Evolutionary conservation across 192 early-diverging fungal genomes (phyloP), one percentile per base, ranked within the genome.

Genomic region (Mortierella hygrophila): DNA sequence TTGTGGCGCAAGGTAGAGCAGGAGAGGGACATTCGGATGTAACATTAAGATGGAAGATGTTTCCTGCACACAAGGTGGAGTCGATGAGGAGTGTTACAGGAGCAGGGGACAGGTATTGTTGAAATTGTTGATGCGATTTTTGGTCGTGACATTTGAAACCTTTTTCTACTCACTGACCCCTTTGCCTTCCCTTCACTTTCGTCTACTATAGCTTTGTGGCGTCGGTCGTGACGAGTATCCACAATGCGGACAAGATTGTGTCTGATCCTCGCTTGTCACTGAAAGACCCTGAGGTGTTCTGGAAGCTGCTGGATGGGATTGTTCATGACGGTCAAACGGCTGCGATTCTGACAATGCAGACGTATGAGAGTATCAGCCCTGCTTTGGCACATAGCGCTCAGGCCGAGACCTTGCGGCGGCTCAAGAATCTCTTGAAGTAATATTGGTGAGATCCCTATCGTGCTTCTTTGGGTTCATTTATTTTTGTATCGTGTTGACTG

Each of bases 91-190:
- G 92, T 82, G 95, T 96, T 3, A 95, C 94, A n/a, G 95, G 95
- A 11, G 95, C 95, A 6, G 95, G 95, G 9, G 95, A 96, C 78
- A 94, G 93, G 92, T 91, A 91, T 73, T 38, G 38, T 2, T 2
- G 8, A n/a, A 32, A 13, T 23, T 47, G 11, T 65, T 23, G 72
- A 23, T 7, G 15, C 3, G 41, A 54, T 49, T 15, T 63, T 16
- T 72, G 37, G 63, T 73, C 42, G 16, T 68, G 49, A 38, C 32
- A 4, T 55, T 76, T 65, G 8, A 47, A 35, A 65, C 9, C 2
- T 74, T 16, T 49, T 87, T 35, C 55, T 68, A 42, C 72, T 85
- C 60, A 86, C 88, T 47, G 57, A 63, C 49, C 78, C 82, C 7
- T 80, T 74, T 70, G 41, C 29, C 13, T 35, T 76, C 82, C 41